These are phyloP conservation scores for Candida boleticola DNA, from an alignment of 805 yeast genomes.

Conservation along the genomic window DNA sequence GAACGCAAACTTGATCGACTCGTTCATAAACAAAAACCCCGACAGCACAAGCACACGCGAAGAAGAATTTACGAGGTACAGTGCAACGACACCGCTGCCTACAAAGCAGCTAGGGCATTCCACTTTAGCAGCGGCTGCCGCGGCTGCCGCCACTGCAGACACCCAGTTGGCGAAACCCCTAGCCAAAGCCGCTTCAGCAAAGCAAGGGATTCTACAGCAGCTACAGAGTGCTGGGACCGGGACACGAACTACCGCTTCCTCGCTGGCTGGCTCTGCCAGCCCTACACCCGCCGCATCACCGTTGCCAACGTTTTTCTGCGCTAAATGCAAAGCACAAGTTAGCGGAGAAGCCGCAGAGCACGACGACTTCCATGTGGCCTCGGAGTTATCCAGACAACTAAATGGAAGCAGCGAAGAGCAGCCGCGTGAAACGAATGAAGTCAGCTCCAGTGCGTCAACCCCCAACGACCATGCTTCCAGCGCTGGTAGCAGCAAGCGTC, in stretches of 20 bases:
- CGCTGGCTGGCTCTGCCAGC: background rate
- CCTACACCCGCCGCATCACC: too few species aligned
- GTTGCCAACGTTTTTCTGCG: background rate
- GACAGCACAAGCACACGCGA: background rate
- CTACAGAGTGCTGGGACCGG: background rate
- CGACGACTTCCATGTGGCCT: conserved; percentile 53
- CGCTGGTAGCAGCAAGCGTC: too few species aligned
- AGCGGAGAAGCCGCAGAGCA: conserved; percentile 37
- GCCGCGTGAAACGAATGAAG: too few species aligned
- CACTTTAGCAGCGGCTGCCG: too few species aligned
- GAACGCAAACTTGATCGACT: conserved; percentile 31
- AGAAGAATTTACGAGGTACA: conserved; percentile 13
- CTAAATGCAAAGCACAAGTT: background rate
- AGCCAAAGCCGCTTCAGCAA: too few species aligned
- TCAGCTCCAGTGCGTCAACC: too few species aligned
- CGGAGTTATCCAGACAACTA: conserved; percentile 44
- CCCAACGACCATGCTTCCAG: too few species aligned
- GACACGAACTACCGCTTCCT: background rate
- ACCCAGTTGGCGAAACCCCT: too few species aligned
- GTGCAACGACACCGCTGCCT: conserved; percentile 1
- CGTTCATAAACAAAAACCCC: conserved; percentile 17
- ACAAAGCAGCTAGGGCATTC: too few species aligned
- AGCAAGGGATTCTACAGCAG: background rate
- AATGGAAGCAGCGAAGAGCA: conserved; percentile 16
- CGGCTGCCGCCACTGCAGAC: too few species aligned